These are phyloP conservation scores for Eucalyptus virginea DNA, from an alignment of 345 rosid species.

Conservation along the genomic window DNA sequence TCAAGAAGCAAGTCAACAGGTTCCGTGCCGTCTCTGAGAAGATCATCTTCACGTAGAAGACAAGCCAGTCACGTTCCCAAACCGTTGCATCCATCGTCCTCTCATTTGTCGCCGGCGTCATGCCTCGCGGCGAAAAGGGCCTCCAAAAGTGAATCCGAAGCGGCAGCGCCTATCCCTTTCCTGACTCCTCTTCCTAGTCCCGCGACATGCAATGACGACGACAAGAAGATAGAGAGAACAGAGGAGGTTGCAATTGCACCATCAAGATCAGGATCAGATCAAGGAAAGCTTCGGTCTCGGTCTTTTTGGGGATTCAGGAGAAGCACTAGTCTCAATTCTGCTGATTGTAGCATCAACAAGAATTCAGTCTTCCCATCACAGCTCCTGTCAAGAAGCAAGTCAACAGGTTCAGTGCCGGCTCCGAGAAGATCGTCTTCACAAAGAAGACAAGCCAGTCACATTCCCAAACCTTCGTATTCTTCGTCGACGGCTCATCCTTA, in stretches of 20 bases:
- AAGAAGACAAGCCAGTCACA: neutral
- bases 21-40: constrained; percentile 22
- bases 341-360: constrained; percentile 12
- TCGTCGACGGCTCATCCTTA: constrained; percentile 11
- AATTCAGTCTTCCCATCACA: constrained; percentile 49
- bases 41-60: neutral
- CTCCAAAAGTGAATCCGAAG: neutral
- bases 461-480: neutral
- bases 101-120: constrained; percentile 2
- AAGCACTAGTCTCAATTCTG: constrained; percentile 49
- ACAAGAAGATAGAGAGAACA: neutral
- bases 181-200: neutral
- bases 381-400: constrained; percentile 52
- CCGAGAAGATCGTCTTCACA: constrained; percentile 3
- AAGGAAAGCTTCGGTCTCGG: constrained; percentile 23
- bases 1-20: constrained; percentile 67
- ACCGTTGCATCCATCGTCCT: neutral
- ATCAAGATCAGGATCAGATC: neutral
- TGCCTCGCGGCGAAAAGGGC: neutral
- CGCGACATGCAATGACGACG: neutral
- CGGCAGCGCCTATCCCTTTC: neutral
- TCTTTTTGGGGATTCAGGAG: constrained; percentile 81
- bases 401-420: constrained; percentile 44
- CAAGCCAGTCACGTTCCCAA: neutral
- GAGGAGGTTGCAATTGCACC: neutral